Conservation (phyloP, 257 asterid species). For the Nemophila menziesii region DNA sequence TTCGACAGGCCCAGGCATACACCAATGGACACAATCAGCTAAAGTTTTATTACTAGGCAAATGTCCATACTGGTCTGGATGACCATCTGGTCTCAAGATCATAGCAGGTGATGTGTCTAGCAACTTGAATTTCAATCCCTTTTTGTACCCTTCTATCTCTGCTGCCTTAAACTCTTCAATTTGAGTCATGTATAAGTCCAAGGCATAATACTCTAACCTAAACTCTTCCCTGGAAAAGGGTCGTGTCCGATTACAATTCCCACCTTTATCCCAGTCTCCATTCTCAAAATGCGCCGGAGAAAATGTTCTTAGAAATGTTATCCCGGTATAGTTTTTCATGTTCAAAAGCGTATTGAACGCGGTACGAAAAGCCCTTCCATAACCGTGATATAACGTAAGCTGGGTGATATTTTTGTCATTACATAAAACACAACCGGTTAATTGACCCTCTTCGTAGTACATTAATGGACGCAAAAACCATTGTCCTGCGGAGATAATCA, state of each 20-base stretch:
- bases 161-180: constrained; percentile 24
- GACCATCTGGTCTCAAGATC: constrained; percentile 34
- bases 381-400: constrained; percentile 19
- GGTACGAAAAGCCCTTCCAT: constrained; percentile 24
- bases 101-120: constrained; percentile 26
- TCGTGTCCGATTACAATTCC: constrained; percentile 32
- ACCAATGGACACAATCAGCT: constrained; percentile 32
- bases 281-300: constrained; percentile 44
- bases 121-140: constrained; percentile 16
- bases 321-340: constrained; percentile 22
- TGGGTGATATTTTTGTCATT: constrained; percentile 15
- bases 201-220: no score
- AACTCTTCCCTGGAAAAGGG: no score
- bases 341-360: constrained; percentile 22
- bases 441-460: constrained; percentile 18
- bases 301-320: constrained; percentile 29
- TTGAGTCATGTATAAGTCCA: constrained; percentile 22
- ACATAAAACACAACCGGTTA: constrained; percentile 39
- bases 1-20: constrained; percentile 37
- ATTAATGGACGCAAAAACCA: constrained; percentile 35
- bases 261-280: constrained; percentile 43
- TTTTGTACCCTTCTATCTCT: constrained; percentile 17
- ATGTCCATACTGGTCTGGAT: constrained; percentile 24
- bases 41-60: constrained; percentile 14
- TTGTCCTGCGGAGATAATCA: constrained; percentile 32